Evolutionary conservation across 306 rosid species (phyloP).

Genomic region (Cicer chorassanicum): DNA sequence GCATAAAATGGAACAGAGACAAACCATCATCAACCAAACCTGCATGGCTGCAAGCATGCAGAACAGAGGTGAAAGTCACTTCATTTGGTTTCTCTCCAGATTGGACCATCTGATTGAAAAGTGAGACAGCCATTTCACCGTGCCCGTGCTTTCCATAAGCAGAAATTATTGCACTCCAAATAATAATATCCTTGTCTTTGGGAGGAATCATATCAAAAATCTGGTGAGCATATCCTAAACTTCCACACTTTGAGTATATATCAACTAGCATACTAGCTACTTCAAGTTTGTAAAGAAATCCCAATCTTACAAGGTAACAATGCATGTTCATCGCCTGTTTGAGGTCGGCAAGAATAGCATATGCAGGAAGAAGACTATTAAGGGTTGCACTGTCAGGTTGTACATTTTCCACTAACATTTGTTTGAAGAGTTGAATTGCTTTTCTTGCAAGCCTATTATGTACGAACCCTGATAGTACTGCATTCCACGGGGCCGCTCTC

Average conservation of each 20-base stretch:
- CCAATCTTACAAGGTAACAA: constrained; percentile 64
- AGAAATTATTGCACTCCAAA: constrained; percentile 79
- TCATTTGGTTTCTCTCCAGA: constrained; percentile 77
- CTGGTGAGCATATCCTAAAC: constrained; percentile 63
- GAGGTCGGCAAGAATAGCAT: constrained; percentile 73
- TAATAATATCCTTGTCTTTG: constrained; percentile 63
- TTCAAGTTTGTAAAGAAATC: constrained; percentile 67
- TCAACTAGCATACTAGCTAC: constrained; percentile 77
- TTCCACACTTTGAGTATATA: constrained; percentile 77
- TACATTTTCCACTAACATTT: constrained; percentile 64
- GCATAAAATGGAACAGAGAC: constrained; percentile 66
- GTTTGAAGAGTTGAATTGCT: constrained; percentile 68
- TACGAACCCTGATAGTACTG: constrained; percentile 69
- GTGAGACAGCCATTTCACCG: constrained; percentile 71
- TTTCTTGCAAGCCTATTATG: constrained; percentile 67
- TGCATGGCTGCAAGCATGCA: constrained; percentile 91
- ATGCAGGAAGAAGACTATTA: constrained; percentile 79
- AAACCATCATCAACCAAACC: constrained; percentile 88
- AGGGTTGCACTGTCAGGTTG: constrained; percentile 69
- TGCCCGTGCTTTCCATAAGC: constrained; percentile 81
- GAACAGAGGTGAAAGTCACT: constrained; percentile 76
- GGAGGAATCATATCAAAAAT: constrained; percentile 60
- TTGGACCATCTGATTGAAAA: constrained; percentile 78
- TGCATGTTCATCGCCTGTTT: constrained; percentile 74
- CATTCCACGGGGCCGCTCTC: constrained; percentile 83